Conservation (phyloP, 164 flowering plant species). For the Tetrastigma voinierianum region DNA sequence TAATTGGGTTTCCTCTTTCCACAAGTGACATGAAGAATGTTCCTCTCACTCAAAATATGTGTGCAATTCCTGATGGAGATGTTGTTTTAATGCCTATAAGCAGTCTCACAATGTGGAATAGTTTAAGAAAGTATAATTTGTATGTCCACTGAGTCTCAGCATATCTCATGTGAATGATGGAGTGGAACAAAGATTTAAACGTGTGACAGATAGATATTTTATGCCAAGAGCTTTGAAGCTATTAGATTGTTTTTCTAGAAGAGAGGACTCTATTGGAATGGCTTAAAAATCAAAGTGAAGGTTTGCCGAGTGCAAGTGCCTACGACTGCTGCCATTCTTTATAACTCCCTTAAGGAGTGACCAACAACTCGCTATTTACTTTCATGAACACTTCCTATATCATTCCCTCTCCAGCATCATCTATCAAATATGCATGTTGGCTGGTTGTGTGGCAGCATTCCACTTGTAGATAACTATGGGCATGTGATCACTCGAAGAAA, state of each 20-base stretch:
- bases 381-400: too few relatives aligned
- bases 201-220: conserved; percentile 19
- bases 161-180: conserved; percentile 59
- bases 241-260: conserved; percentile 9
- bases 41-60: too few relatives aligned
- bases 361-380: too few relatives aligned
- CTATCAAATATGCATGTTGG: conserved; percentile 18
- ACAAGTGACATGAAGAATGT: too few relatives aligned
- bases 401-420: conserved; percentile 26
- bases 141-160: neutral
- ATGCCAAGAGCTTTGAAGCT: conserved; percentile 33
- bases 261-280: conserved; percentile 25
- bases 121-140: too few relatives aligned
- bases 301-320: conserved; percentile 18
- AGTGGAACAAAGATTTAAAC: conserved; percentile 38
- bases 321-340: too few relatives aligned
- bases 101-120: neutral
- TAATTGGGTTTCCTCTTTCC: too few relatives aligned
- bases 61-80: conserved; percentile 2
- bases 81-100: conserved; percentile 19
- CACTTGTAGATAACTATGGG: conserved; percentile 47
- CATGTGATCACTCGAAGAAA: conserved; percentile 13
- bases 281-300: conserved; percentile 25
- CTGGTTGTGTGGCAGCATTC: conserved; percentile 35
- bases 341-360: too few relatives aligned